Base-by-base conservation (phyloP, 768 basidiomycete species). In the Cystofilobasidium macerans region DNA sequence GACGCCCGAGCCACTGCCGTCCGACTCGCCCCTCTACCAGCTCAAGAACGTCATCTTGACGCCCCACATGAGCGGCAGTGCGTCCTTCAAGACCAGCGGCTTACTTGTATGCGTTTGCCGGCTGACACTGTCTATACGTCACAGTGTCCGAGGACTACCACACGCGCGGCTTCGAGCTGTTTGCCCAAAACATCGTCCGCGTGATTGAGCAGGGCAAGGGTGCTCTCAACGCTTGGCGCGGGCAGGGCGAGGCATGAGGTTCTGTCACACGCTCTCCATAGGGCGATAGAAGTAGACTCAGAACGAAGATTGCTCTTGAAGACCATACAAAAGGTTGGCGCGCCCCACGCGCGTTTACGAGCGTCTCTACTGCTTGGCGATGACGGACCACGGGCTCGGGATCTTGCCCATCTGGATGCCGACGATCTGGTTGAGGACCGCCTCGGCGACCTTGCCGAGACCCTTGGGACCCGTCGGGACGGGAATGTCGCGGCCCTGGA, bases 381-480 rank as follows among this genome's bases (percentile, higher is more conserved):
- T 47, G 53, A 67, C 65, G 59, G 82, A 81, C 88, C 88, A 90
- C 16, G 78, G 81, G 64, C 84, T 77, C 71, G 82, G 87, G 57
- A 82, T 79, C 72, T 78, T 79, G 3, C 88, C 88, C 68, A 84
- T 84, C 77, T 89, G 89, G 54, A 90, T 84, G 48, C 81, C 88
- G 36, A 85, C 80, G 24, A 95, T 79, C 70, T 85, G 83, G 61
- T 81, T 81, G 77, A 85, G 83, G 42, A 94, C 79, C n/a, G 83
- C 83, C 22, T 82, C 80, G 14, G 87, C 87, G 20, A 97, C 80
- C 0, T 84, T 83, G 0, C 90, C 90, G 83, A 92, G 84, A 0
- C 89, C 89, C 67, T 84, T 86, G 62, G 79, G 77, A 24, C 85
- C 83, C 12, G 81, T 82, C 0, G 86, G 87, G 51, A 90, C 79